phyloP scores from a whole-genome alignment of 2,329 filamentous ascomycete species.

The Incumbomyces lentus region DNA sequence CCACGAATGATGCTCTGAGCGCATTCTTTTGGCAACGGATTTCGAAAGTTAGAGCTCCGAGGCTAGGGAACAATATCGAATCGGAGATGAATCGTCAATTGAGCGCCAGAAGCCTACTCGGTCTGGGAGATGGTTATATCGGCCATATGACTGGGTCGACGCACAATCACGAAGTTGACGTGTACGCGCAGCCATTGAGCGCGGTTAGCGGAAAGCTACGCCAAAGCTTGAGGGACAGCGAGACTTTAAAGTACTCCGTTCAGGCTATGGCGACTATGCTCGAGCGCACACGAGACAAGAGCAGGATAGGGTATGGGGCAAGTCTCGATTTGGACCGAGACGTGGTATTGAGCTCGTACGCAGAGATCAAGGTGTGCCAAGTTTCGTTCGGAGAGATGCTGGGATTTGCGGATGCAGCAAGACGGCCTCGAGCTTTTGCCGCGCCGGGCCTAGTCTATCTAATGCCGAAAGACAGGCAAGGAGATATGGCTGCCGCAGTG shows the following conservation, averaged over 20 bases:
- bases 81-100: slow-evolving; percentile 40
- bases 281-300: slow-evolving; percentile 18
- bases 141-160: slow-evolving; percentile 23
- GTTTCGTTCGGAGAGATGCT: slow-evolving; percentile 40
- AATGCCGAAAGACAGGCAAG: slow-evolving; percentile 35
- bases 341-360: slow-evolving; percentile 47
- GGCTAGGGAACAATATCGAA: slow-evolving; percentile 21
- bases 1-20: slow-evolving; percentile 45
- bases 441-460: slow-evolving; percentile 43
- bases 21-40: slow-evolving; percentile 43
- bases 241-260: background rate
- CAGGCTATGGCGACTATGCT: background rate
- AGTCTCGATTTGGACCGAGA: slow-evolving; percentile 31
- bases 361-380: slow-evolving; percentile 35
- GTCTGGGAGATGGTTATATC: slow-evolving; percentile 36
- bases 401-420: slow-evolving; percentile 38
- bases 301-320: slow-evolving; percentile 27
- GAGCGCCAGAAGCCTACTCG: slow-evolving; percentile 36
- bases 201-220: slow-evolving; percentile 32
- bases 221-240: background rate
- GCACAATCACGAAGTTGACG: slow-evolving; percentile 36
- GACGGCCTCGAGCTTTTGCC: slow-evolving; percentile 38
- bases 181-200: slow-evolving; percentile 30
- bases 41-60: slow-evolving; percentile 31
- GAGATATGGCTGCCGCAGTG: slow-evolving; percentile 36